Percentiles rank a stretch among this genome's conserved stretches.
Evolutionary conservation across 768 basidiomycete species (phyloP).

Genomic region (Leccinum subgranulosum): DNA sequence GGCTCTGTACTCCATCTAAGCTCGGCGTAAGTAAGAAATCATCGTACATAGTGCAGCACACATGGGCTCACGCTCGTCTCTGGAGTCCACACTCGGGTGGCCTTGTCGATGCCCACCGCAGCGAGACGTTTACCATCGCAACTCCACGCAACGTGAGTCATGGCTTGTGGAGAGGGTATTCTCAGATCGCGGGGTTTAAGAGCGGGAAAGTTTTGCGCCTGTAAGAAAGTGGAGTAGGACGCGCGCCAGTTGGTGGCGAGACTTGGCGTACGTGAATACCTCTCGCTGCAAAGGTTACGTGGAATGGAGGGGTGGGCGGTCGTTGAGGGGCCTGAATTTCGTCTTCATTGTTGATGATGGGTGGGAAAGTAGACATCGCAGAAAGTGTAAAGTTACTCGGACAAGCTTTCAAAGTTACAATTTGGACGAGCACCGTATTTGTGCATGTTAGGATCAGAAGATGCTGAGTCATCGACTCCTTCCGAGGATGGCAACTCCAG

Average conservation of each 20-base stretch:
- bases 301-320: constrained; percentile 68
- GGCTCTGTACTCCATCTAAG: constrained; percentile 67
- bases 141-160: constrained; percentile 81
- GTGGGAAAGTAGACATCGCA: constrained; percentile 24
- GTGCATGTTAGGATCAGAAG: constrained; percentile 23
- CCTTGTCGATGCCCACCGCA: constrained; percentile 79
- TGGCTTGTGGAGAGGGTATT: constrained; percentile 56
- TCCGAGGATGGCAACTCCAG: neutral
- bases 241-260: constrained; percentile 5
- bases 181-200: constrained; percentile 76
- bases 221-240: constrained; percentile 17
- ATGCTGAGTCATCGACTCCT: constrained; percentile 4
- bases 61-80: constrained; percentile 63
- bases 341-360: constrained; percentile 44
- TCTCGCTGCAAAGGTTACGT: constrained; percentile 67
- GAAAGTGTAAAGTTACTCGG: no score
- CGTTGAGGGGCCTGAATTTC: constrained; percentile 54
- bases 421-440: constrained; percentile 18
- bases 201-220: constrained; percentile 78
- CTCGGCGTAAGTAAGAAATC: neutral
- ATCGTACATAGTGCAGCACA: neutral
- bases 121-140: constrained; percentile 81
- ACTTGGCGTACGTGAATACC: constrained; percentile 61
- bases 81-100: constrained; percentile 72
- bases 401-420: neutral